These are phyloP conservation scores for Lentinula raphanica DNA, from an alignment of 768 basidiomycete species.

Conservation along the genomic window DNA sequence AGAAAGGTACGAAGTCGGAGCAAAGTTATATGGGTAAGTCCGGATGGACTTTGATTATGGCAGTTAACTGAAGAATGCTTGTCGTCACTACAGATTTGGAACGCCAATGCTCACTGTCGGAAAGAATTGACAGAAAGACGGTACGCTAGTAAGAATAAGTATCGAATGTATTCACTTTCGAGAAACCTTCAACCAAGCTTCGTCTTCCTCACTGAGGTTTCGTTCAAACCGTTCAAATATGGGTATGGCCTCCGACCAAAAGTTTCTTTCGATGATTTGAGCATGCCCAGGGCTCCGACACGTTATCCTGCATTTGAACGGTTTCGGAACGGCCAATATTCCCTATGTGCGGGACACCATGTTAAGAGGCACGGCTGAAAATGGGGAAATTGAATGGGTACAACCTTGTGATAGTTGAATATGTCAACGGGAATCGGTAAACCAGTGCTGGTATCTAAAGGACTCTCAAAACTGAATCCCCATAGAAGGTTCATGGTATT, in stretches of 20 bases:
- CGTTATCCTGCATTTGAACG: constrained; percentile 18
- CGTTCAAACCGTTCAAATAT: constrained; percentile 12
- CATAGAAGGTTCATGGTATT: constrained; percentile 24
- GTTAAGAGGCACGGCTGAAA: too few species aligned
- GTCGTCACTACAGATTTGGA: constrained; percentile 1
- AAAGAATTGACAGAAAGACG: constrained; percentile 4
- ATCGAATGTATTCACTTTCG: background rate
- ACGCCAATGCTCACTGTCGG: constrained; percentile 13
- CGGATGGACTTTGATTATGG: background rate
- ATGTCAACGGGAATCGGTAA: constrained; percentile 10
- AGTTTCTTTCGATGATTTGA: constrained; percentile 13
- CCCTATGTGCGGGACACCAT: too few species aligned
- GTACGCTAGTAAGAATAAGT: background rate
- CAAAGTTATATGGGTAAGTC: constrained; percentile 11
- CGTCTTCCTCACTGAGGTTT: constrained; percentile 6
- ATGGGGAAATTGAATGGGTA: background rate
- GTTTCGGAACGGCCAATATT: constrained; percentile 7
- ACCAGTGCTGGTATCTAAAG: constrained; percentile 1
- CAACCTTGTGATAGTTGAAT: constrained; percentile 13
- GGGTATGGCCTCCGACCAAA: constrained; percentile 9
- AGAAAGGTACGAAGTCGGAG: constrained; percentile 12
- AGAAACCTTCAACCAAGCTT: constrained; percentile 2
- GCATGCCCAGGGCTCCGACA: constrained; percentile 13
- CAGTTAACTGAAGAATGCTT: background rate
- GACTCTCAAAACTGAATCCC: constrained; percentile 22